phyloP scores from a whole-genome alignment of 192 early-diverging fungal species.

The Coemansia sp. region DNA sequence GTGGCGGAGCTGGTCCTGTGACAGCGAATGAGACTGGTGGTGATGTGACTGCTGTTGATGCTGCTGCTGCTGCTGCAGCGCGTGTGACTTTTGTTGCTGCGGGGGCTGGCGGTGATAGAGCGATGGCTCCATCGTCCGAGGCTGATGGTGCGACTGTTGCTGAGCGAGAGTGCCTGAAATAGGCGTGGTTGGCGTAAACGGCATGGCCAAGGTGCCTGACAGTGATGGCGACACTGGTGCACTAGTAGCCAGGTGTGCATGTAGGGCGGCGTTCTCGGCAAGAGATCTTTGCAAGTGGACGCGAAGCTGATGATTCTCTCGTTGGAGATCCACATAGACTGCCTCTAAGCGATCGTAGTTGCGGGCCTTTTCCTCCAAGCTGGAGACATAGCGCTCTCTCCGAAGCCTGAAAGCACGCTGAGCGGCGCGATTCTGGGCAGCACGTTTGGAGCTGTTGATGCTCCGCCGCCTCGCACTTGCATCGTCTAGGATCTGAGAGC shows the following conservation, averaged over 20 bases:
- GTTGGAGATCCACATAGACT: constrained; percentile 41
- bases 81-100: constrained; percentile 14
- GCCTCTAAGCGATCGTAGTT: constrained; percentile 41
- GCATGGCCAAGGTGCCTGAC: constrained; percentile 1
- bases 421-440: constrained; percentile 50
- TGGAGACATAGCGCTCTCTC: constrained; percentile 44
- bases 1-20: not conserved
- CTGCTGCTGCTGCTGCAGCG: constrained; percentile 5
- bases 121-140: not conserved
- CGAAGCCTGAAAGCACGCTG: constrained; percentile 49
- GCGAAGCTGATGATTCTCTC: constrained; percentile 38
- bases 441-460: constrained; percentile 52
- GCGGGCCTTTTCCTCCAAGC: constrained; percentile 50
- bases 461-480: constrained; percentile 27
- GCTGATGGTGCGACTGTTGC: not conserved
- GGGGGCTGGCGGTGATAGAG: constrained; percentile 1
- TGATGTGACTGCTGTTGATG: no score
- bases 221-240: constrained; percentile 22
- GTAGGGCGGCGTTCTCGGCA: constrained; percentile 28
- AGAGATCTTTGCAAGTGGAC: constrained; percentile 21
- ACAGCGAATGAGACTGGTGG: not conserved
- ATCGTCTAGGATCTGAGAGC: constrained; percentile 15
- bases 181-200: constrained; percentile 14
- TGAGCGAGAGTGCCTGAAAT: constrained; percentile 4
- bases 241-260: constrained; percentile 23